Evolutionary conservation across 1,284 basidiomycete species (phyloP), one percentile per base, ranked within the genome.

Genomic region (Marasmius fiardii): DNA sequence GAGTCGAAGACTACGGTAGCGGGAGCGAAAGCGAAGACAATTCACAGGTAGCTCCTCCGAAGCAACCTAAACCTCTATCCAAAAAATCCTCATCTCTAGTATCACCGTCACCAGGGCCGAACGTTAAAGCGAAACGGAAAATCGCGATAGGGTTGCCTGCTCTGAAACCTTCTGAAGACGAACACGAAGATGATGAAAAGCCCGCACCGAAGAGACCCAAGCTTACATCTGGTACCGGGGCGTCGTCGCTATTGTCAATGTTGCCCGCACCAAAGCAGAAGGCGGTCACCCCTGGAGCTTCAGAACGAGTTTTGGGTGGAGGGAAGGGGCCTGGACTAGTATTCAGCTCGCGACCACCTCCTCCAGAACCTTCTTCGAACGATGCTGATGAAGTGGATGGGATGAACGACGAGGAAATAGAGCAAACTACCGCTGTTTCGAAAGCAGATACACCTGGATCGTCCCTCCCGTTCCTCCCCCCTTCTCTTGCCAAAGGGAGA

Each of bases 1-100:
- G 86, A 49, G 75, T 89, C 55, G 85, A 85, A 65, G 79, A 77
- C 75, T 91, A 91, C 63, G 86, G 86, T 58, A 90, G 86, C 68
- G 86, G 78, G 67, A 81, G 76, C 60, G 80, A 82, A 60, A 74
- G 74, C 61, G 80, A 80, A 53, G 70, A 74, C 47, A 82, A 85
- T 54, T 39, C 60, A 16, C 21, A 54, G 35, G 16, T 31, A 57
- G 31, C 57, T 4, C 49, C 64, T 6, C 54, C 60, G 55, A 66
- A 71, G 61, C 47, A 33, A 7, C 14, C 47, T 26, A 49, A 26
- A 8, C 24, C 26, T 26, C 24, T 26, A 26, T 26, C n/a, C 47
- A 73, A 72, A 60, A 67, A 74, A 12, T 63, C 70, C 1, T 67
- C 74, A 33, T 66, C 73, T 43, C 73, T 76, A 4, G 71, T 54